Evolutionary conservation across 2,329 filamentous ascomycete species (phyloP), one percentile per base, ranked within the genome.

Genomic region (Ceratocystiopsis brevicomis): DNA sequence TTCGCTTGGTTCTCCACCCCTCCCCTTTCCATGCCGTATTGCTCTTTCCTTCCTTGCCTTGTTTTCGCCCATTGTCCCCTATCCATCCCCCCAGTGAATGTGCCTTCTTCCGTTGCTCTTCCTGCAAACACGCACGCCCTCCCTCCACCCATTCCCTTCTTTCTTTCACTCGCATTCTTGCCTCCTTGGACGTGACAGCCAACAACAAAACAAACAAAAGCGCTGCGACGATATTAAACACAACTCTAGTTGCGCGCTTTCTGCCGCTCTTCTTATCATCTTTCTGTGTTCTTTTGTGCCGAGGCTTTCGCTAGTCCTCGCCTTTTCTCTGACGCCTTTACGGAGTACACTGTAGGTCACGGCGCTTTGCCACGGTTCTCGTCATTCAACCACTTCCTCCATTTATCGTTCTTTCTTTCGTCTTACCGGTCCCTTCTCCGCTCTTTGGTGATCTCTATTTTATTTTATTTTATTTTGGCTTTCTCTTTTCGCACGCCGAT

Each of bases 151-250:
- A 19, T 40, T 33, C 40, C 30, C 18, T 19, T 19, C 38, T 16
- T 38, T 18, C 25, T 25, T 37, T 40, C 34, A 44, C 36, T 40
- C 41, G 40, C 39, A 43, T 45, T 44, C 33, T 41, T 42, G 41
- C 43, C 14, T 39, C 41, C 38, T 41, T 32, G 47, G 44, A 25
- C 45, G 43, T 41, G 46, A 46, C 38, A 39, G 40, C 34, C 30
- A 41, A 39, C 32, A 32, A 19, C 37, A 34, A 34, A 42, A 45
- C 45, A 44, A 42, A 19, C 32, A 13, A 47, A 43, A 8, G 25
- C 38, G 37, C 37, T 39, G 25, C 25, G 25, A 30, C 25, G 25
- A 11, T 30, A 30, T 10, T 30, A 44, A 41, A 45, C 46, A 46
- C 43, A 13, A n/a, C 25, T 38, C 36, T 39, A 37, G 35, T 30